Evolutionary conservation across 495 filamentous ascomycete species (phyloP).

Genomic region (Hypomontagnella submonticulosa): DNA sequence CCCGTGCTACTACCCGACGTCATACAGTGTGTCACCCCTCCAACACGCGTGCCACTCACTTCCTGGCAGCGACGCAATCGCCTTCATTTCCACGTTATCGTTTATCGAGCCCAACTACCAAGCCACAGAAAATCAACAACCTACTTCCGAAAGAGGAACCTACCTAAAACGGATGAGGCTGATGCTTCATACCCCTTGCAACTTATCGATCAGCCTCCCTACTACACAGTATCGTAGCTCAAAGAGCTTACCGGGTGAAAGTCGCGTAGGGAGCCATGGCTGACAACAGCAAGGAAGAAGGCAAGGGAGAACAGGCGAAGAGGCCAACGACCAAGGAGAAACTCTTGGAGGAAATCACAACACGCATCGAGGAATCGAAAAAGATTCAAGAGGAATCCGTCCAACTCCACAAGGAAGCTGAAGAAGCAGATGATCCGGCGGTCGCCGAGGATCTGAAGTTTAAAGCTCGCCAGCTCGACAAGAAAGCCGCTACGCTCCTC

Average conservation of each 20-base stretch:
- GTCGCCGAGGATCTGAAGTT: conserved; percentile 41
- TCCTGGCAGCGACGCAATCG: conserved; percentile 4
- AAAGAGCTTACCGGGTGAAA: too few species aligned
- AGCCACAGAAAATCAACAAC: conserved; percentile 39
- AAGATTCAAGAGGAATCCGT: conserved; percentile 43
- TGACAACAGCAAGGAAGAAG: conserved; percentile 5
- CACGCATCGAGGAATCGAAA: conserved; percentile 46
- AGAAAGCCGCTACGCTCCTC: conserved; percentile 42
- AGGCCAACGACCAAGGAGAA: conserved; percentile 42
- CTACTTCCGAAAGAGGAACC: conserved; percentile 36
- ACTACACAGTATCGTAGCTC: conserved; percentile 1
- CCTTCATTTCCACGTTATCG: neutral
- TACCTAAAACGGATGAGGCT: conserved; percentile 35
- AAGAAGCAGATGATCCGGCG: conserved; percentile 37
- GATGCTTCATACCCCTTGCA: conserved; percentile 12
- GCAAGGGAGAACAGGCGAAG: conserved; percentile 25
- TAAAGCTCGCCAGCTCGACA: conserved; percentile 45
- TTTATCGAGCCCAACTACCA: conserved; percentile 29
- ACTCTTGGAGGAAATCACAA: conserved; percentile 44
- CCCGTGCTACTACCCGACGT: conserved; percentile 26
- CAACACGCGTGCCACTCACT: neutral
- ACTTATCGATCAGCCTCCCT: neutral
- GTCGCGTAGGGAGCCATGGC: conserved; percentile 21
- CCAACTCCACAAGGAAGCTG: conserved; percentile 43
- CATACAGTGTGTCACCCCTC: conserved; percentile 15